Evolutionary conservation across 108 stramenopile genomes (phyloP).

Genomic region (Nitzschia inconspicua): DNA sequence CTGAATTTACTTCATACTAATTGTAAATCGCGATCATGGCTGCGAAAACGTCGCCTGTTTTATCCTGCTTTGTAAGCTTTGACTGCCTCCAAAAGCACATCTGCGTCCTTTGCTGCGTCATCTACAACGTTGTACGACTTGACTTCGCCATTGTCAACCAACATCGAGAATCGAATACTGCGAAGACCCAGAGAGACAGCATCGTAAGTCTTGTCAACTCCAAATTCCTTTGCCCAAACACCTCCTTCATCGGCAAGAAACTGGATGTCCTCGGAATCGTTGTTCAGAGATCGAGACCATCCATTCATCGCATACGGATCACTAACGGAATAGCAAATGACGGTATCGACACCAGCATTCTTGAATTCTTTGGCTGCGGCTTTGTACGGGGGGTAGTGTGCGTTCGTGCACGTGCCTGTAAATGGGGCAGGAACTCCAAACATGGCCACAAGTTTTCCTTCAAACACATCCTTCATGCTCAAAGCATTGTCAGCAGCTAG

Average conservation of each 20-base stretch:
- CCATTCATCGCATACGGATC: slow-evolving; percentile 40
- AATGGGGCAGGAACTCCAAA: slow-evolving; percentile 57
- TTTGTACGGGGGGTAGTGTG: slow-evolving; percentile 45
- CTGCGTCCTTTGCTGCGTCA: slow-evolving; percentile 36
- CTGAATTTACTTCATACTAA: no score
- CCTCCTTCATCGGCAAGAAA: slow-evolving; percentile 41
- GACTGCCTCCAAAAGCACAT: slow-evolving; percentile 12
- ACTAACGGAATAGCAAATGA: slow-evolving; percentile 41
- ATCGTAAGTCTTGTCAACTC: slow-evolving; percentile 21
- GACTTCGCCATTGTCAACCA: slow-evolving; percentile 41
- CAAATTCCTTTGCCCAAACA: slow-evolving; percentile 34
- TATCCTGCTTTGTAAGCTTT: no score
- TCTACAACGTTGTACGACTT: slow-evolving; percentile 25
- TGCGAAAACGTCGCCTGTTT: no score
- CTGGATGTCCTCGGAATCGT: slow-evolving; percentile 28
- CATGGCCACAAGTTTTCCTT: slow-evolving; percentile 36
- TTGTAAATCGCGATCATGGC: no score
- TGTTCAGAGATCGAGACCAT: slow-evolving; percentile 30
- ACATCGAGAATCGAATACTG: slow-evolving; percentile 35
- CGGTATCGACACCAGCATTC: slow-evolving; percentile 23
- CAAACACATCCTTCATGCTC: slow-evolving; percentile 27
- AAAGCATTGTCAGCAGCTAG: slow-evolving; percentile 35
- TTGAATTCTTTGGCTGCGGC: slow-evolving; percentile 20
- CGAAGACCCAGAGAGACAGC: slow-evolving; percentile 28
- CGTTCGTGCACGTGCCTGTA: slow-evolving; percentile 48